Evolutionary conservation across 2,329 filamentous ascomycete genomes (phyloP).

Genomic region (Trichoderma arundinaceum): DNA sequence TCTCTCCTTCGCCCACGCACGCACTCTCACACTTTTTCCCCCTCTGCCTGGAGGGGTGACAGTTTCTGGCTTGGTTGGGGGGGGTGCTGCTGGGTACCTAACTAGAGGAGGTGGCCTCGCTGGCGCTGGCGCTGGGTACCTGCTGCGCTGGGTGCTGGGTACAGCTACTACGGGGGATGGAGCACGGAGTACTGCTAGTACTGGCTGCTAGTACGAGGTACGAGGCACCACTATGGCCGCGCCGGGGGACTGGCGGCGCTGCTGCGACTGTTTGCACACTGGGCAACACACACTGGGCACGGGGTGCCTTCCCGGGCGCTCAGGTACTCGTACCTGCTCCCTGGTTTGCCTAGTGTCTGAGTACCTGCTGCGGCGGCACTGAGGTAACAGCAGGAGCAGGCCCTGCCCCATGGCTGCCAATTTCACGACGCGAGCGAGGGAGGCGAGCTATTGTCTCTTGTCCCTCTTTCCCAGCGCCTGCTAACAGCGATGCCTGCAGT

Average conservation of each 20-base stretch:
- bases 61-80: constrained; percentile 15
- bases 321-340: constrained; percentile 29
- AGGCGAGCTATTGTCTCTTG: no score
- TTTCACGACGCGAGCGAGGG: no score
- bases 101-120: not conserved
- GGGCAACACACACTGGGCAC: constrained; percentile 29
- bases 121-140: constrained; percentile 20
- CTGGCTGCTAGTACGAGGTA: not conserved
- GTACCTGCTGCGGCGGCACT: constrained; percentile 9
- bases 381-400: constrained; percentile 4
- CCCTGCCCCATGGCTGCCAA: not conserved
- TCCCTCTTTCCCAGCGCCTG: no score
- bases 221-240: constrained; percentile 19
- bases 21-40: constrained; percentile 10
- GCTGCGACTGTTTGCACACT: constrained; percentile 27
- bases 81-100: constrained; percentile 24
- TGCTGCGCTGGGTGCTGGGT: not conserved
- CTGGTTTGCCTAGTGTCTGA: constrained; percentile 10
- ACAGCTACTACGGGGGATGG: constrained; percentile 4
- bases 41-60: constrained; percentile 27
- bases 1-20: constrained; percentile 25
- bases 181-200: constrained; percentile 16
- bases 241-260: constrained; percentile 10
- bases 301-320: constrained; percentile 1
- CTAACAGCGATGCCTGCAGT: no score